A percentile compares a stretch with the other conserved stretches of the same genome.
phyloP scores from a whole-genome alignment of 352 stramenopile species.

The Globisporangium splendens region DNA sequence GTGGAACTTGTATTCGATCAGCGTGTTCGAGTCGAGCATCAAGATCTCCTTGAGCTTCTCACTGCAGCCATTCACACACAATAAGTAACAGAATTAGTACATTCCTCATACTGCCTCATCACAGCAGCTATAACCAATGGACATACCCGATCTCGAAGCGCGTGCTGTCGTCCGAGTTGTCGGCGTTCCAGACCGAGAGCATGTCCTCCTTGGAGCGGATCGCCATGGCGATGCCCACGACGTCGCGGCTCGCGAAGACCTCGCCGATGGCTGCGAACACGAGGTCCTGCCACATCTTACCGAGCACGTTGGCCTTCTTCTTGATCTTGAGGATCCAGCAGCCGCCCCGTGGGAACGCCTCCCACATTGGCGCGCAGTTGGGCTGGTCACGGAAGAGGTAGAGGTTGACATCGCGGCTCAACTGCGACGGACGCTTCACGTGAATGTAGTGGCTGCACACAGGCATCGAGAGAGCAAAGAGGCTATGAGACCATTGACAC shows the following conservation, averaged over 20 bases:
- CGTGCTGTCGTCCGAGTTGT: slow-evolving; percentile 88
- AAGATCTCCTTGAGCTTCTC: slow-evolving; percentile 94
- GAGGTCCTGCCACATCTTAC: slow-evolving; percentile 95
- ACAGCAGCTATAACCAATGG: background rate
- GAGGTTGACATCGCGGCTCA: slow-evolving; percentile 90
- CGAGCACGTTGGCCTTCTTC: slow-evolving; percentile 91
- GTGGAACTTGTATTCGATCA: slow-evolving; percentile 96
- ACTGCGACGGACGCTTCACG: slow-evolving; percentile 90
- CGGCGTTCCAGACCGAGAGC: slow-evolving; percentile 92
- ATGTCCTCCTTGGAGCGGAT: slow-evolving; percentile 94
- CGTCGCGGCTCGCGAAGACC: slow-evolving; percentile 88
- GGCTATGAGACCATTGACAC: background rate
- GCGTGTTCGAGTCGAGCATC: slow-evolving; percentile 91
- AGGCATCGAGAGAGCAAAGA: background rate
- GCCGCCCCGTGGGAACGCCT: slow-evolving; percentile 90
- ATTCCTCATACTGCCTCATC: slow-evolving; percentile 1
- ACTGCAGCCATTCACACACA: slow-evolving; percentile 26
- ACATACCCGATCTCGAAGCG: slow-evolving; percentile 79
- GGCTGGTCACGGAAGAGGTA: slow-evolving; percentile 91
- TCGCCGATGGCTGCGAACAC: slow-evolving; percentile 91
- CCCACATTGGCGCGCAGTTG: slow-evolving; percentile 89
- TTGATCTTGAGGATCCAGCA: slow-evolving; percentile 96
- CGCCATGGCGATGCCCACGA: slow-evolving; percentile 91
- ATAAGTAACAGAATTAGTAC: slow-evolving; percentile 6
- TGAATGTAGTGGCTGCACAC: slow-evolving; percentile 85